Percentiles rank a stretch among this genome's conserved stretches.
Conservation (phyloP, 2,329 filamentous ascomycete genomes). For the Fusarium mundagurra region DNA sequence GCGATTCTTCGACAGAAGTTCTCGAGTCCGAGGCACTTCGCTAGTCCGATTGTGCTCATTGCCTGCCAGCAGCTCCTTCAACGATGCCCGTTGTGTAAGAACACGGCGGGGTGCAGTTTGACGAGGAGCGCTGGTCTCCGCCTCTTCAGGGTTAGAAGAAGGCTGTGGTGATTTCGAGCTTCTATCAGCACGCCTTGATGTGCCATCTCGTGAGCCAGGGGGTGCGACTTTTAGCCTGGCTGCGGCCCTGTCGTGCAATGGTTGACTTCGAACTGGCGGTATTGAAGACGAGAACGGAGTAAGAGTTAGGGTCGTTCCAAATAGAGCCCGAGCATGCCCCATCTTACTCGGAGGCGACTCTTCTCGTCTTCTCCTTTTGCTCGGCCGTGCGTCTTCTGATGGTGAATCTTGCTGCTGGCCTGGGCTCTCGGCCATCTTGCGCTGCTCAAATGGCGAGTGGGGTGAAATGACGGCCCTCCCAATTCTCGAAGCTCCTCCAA, state of each 20-base stretch:
- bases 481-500: slow-evolving; percentile 45
- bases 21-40: background rate
- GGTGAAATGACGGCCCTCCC: slow-evolving; percentile 48
- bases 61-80: slow-evolving; percentile 23
- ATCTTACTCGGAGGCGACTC: slow-evolving; percentile 48
- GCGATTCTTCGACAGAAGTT: background rate
- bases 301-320: slow-evolving; percentile 48
- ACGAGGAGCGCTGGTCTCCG: background rate
- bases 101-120: slow-evolving; percentile 11
- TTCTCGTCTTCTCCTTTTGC: slow-evolving; percentile 44
- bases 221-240: background rate
- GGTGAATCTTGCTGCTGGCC: slow-evolving; percentile 25
- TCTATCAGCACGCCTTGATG: background rate
- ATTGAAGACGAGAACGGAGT: slow-evolving; percentile 36
- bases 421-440: slow-evolving; percentile 34
- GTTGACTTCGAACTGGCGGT: slow-evolving; percentile 22
- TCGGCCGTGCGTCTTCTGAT: slow-evolving; percentile 31
- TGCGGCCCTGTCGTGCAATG: slow-evolving; percentile 36
- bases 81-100: slow-evolving; percentile 25
- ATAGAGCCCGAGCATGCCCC: slow-evolving; percentile 48
- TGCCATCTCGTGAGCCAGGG: background rate
- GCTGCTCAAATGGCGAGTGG: slow-evolving; percentile 49
- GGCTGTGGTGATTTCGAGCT: slow-evolving; percentile 35
- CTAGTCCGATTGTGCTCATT: slow-evolving; percentile 14
- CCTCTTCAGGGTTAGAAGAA: background rate